A percentile compares a stretch with the other conserved stretches of the same genome.
These are phyloP conservation scores for Imleria badia DNA, from an alignment of 768 basidiomycete species.

Conservation along the genomic window DNA sequence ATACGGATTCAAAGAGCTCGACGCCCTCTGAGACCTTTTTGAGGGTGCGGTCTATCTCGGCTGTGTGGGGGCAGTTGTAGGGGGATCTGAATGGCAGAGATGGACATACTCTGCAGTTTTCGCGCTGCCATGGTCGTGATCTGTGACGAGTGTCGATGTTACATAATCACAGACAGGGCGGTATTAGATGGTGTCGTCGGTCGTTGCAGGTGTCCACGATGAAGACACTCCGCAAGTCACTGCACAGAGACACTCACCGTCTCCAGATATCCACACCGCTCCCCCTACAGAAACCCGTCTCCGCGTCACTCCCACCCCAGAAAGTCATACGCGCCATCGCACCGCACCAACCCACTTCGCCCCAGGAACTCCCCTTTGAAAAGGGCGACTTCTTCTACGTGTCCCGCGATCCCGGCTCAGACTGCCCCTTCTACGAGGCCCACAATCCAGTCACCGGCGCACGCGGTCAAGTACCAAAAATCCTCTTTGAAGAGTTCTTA, in stretches of 20 bases:
- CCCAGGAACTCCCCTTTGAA: constrained; percentile 85
- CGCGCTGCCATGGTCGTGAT: constrained; percentile 72
- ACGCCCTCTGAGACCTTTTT: constrained; percentile 98
- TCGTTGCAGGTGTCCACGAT: constrained; percentile 38
- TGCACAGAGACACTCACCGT: constrained; percentile 58
- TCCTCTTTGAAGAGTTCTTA: constrained; percentile 87
- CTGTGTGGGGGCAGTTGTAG: constrained; percentile 41
- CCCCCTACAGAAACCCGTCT: constrained; percentile 54
- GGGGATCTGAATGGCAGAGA: too few species aligned
- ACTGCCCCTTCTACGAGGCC: constrained; percentile 83
- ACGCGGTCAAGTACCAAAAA: constrained; percentile 85
- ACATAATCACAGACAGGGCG: too few species aligned
- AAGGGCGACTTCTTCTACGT: constrained; percentile 99
- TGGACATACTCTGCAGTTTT: constrained; percentile 77
- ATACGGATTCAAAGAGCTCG: constrained; percentile 91
- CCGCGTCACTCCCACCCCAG: constrained; percentile 80
- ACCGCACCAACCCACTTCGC: constrained; percentile 62
- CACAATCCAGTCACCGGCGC: constrained; percentile 92
- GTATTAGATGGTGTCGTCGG: too few species aligned
- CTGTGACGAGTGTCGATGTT: neutral
- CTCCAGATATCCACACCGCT: constrained; percentile 71
- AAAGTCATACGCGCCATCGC: constrained; percentile 90
- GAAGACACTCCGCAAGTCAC: constrained; percentile 83
- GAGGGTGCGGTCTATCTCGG: constrained; percentile 97
- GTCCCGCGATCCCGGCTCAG: constrained; percentile 62